Conservation (phyloP, 208 protist genomes). For the Leishmania amazonensis region DNA sequence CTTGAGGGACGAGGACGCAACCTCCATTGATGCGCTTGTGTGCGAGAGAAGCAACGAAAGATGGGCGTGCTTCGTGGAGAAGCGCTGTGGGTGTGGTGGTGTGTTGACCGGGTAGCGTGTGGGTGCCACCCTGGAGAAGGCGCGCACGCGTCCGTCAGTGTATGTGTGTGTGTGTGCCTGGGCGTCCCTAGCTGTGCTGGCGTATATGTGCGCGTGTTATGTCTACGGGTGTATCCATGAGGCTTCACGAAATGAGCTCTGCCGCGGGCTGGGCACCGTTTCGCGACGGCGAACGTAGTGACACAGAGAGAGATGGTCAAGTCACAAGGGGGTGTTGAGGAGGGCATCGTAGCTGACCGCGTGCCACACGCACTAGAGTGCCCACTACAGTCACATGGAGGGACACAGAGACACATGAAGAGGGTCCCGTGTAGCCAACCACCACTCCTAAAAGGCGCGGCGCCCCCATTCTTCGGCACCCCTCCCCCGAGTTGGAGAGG, state of each 20-base stretch:
- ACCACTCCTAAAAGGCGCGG: background rate
- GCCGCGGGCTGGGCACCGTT: background rate
- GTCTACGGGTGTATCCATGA: background rate
- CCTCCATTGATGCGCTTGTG: background rate
- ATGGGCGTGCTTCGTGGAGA: background rate
- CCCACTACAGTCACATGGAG: background rate
- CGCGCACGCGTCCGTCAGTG: background rate
- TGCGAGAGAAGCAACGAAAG: background rate
- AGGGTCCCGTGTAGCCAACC: background rate
- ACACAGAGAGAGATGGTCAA: background rate
- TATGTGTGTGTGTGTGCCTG: background rate
- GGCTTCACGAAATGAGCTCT: background rate
- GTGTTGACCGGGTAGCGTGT: background rate
- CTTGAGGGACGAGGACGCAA: slow-evolving; percentile 1
- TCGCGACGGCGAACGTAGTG: background rate
- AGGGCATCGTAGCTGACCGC: background rate
- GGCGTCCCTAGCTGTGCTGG: background rate
- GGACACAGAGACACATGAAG: background rate
- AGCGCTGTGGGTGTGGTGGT: background rate
- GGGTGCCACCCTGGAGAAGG: background rate
- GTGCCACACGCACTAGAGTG: background rate
- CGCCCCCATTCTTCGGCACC: background rate
- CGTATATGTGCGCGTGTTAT: background rate
- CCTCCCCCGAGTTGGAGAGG: background rate
- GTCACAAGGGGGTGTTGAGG: background rate